A percentile compares a stretch with the other conserved stretches of the same genome.
Conservation (phyloP, 2,329 filamentous ascomycete species). For the Domatiomyces catenatus region DNA sequence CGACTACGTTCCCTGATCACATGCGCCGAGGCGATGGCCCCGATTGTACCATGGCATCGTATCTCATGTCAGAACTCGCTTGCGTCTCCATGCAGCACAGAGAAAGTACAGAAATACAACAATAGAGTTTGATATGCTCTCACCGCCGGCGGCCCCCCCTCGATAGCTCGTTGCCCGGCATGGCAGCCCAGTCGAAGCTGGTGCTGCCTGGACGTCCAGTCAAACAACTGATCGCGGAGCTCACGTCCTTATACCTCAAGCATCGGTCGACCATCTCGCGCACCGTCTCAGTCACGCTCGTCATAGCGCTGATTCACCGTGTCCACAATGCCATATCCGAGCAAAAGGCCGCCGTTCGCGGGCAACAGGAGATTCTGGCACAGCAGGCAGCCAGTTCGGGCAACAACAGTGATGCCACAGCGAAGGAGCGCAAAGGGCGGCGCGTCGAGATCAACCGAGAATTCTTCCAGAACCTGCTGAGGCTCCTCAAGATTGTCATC, state of each 20-base stretch:
- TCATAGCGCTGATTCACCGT: conserved; percentile 67
- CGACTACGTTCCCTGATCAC: not conserved
- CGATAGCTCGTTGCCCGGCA: conserved; percentile 21
- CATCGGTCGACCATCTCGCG: conserved; percentile 73
- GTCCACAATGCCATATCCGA: conserved; percentile 83
- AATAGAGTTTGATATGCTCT: not conserved
- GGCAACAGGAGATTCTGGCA: conserved; percentile 47
- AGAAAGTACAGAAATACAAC: not conserved
- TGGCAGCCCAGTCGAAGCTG: conserved; percentile 65
- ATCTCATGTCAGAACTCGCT: not conserved
- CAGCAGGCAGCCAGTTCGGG: conserved; percentile 31
- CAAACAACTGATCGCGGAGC: conserved; percentile 47
- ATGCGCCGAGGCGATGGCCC: not conserved
- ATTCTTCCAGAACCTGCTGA: conserved; percentile 61
- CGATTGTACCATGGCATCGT: not conserved
- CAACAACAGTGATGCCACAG: conserved; percentile 18
- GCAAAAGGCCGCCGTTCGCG: conserved; percentile 68
- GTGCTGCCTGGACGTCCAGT: conserved; percentile 45
- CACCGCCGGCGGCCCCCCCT: no score
- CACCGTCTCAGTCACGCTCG: conserved; percentile 66
- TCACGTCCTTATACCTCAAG: conserved; percentile 58
- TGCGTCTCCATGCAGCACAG: not conserved
- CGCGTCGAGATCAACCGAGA: conserved; percentile 89
- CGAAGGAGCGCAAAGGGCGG: conserved; percentile 37
- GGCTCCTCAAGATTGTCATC: conserved; percentile 71